Base-by-base conservation (phyloP, 306 rosid genomes). In the Vicia sativa region DNA sequence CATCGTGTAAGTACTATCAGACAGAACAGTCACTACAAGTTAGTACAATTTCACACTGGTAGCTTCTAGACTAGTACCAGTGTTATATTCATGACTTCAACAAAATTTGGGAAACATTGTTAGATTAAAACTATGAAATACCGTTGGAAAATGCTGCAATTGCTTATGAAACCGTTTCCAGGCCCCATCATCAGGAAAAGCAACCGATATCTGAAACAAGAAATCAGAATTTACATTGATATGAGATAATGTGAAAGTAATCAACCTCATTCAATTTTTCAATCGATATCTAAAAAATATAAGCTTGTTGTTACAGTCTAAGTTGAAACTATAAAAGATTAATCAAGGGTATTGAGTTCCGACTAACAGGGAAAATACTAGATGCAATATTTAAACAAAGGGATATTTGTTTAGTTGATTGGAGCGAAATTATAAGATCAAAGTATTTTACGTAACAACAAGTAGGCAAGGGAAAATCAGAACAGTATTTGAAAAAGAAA, bases 151-250 rank as follows among this genome's bases (percentile, higher is more conserved):
- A 84, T 93, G 96, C 75, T 90, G 97, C 31, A 93, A 86, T 82
- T 85, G 96, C 72, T 79, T 90, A 75, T 93, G 92, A 81, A 93
- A 93, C 81, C 99, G 82, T 79, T 93, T 93, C 97, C 97, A 93
- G 14, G 99, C 97, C 57, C 99, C 99, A 67, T 93, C 99, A 72
- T 93, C 99, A 9, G 99, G 99, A 87, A 93, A 93, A 65, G 95
- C 91, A 77, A 93, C 79, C 49, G 99, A 71, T 73, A 93, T 84
- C 99, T 93, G 87, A 46, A 64, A 65, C 50, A 49, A 43, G 44
- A 73, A 28, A 29, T 9, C 73, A 73, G 8, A 69, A 69, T 25
- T 44, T 59, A 37, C 39, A 43, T 9, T 34, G 29, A 81, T 35
- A 46, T 49, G 49, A 70, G 49, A 77, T 55, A 62, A 16, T 12